These are phyloP conservation scores for Oryza australiensis DNA, from an alignment of 176 grass and related monocot genomes.

Conservation along the genomic window DNA sequence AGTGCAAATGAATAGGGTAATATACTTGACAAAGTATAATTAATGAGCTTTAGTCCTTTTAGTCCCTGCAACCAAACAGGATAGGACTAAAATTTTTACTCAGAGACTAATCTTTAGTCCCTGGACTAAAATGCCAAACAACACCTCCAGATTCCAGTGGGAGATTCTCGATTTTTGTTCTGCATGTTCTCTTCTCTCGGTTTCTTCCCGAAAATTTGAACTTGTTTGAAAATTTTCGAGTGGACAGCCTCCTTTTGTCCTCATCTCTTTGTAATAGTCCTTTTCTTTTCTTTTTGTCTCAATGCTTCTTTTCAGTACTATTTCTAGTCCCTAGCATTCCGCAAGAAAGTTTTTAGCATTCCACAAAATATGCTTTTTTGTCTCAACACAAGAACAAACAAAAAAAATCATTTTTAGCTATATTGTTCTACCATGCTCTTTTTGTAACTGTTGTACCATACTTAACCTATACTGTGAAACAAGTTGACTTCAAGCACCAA, in stretches of 20 bases:
- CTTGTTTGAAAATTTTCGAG: neutral
- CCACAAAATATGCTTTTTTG: neutral
- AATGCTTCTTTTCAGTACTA: neutral
- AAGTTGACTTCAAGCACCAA: constrained; percentile 30
- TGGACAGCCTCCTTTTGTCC: constrained; percentile 19
- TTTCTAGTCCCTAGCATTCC: neutral
- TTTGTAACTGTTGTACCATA: neutral
- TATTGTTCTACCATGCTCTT: neutral
- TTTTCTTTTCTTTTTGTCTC: neutral
- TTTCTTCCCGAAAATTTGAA: neutral
- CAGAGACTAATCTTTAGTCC: too few relatives aligned
- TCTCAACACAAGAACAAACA: neutral
- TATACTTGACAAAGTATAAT: too few relatives aligned
- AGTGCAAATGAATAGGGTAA: too few relatives aligned
- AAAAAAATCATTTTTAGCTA: neutral
- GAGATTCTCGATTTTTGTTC: neutral
- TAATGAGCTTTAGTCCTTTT: too few relatives aligned
- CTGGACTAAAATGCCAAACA: too few relatives aligned
- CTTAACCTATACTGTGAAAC: neutral
- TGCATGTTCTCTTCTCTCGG: neutral
- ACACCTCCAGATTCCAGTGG: neutral
- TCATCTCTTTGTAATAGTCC: constrained; percentile 24
- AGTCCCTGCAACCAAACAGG: too few relatives aligned
- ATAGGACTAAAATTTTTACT: too few relatives aligned
- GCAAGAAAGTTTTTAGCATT: neutral